phyloP scores from a whole-genome alignment of 2,329 filamentous ascomycete genomes.

The Pochonia chlamydosporia region DNA sequence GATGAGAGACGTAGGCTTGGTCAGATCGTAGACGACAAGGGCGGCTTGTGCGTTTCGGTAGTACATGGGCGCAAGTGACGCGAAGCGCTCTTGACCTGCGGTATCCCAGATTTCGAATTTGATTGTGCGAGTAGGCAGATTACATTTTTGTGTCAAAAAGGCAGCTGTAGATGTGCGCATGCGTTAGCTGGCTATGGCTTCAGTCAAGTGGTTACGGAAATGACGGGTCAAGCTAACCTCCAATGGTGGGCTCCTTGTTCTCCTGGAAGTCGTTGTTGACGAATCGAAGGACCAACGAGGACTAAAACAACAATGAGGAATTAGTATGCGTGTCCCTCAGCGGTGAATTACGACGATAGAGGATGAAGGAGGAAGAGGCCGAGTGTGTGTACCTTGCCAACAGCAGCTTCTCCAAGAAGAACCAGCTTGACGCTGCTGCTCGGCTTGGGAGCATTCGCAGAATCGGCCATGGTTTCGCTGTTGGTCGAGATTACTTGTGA shows the following conservation, averaged over 20 bases:
- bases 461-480: conserved; percentile 32
- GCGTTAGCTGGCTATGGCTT: conserved; percentile 2
- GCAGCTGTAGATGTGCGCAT: conserved; percentile 56
- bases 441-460: conserved; percentile 71
- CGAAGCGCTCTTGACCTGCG: conserved; percentile 94
- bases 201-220: conserved; percentile 9
- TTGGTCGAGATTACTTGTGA: neutral
- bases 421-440: conserved; percentile 99
- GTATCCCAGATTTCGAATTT: conserved; percentile 98
- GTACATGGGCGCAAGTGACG: conserved; percentile 96
- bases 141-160: conserved; percentile 98
- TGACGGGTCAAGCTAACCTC: conserved; percentile 55
- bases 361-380: neutral
- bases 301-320: conserved; percentile 56
- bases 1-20: conserved; percentile 87
- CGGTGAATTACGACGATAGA: neutral
- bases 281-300: conserved; percentile 93
- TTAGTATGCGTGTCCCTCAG: conserved; percentile 16
- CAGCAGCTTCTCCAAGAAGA: conserved; percentile 91
- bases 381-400: conserved; percentile 74
- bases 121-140: conserved; percentile 85
- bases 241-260: conserved; percentile 99
- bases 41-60: conserved; percentile 98
- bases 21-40: conserved; percentile 97
- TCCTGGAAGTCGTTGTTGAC: conserved; percentile 99